Conservation (phyloP, 305 asterid genomes). For the Petunia hybrid region DNA sequence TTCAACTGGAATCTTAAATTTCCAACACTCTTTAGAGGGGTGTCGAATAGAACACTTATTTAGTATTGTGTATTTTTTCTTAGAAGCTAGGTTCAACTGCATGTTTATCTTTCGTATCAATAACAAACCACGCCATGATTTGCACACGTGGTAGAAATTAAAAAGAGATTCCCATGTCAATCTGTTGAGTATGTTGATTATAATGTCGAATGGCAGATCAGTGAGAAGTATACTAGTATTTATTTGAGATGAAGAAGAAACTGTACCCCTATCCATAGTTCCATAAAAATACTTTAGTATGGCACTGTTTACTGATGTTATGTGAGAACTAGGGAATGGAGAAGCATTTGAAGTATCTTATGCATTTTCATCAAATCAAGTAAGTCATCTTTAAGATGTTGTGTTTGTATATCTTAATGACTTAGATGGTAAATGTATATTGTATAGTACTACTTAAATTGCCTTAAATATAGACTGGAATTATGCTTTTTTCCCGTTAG, state of each 20-base stretch:
- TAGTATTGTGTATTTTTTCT: neutral
- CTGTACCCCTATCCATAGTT: too few relatives aligned
- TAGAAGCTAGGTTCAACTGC: neutral
- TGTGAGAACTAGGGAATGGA: neutral
- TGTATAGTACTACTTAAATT: neutral
- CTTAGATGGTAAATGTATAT: neutral
- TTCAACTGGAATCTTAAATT: constrained; percentile 14
- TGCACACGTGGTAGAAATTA: neutral
- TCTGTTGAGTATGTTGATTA: neutral
- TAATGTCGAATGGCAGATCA: neutral
- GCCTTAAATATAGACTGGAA: neutral
- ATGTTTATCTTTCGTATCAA: neutral
- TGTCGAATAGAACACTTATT: neutral
- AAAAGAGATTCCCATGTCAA: neutral
- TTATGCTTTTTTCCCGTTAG: neutral
- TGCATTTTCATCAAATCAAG: neutral
- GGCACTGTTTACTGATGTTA: neutral
- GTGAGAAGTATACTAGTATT: neutral
- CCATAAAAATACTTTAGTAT: neutral
- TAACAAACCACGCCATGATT: neutral
- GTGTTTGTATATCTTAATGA: neutral
- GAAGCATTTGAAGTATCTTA: neutral
- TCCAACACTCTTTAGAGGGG: neutral
- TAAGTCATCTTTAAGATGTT: neutral
- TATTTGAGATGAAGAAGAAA: too few relatives aligned